Evolutionary conservation across 257 asterid genomes (phyloP).

Genomic region (Avicennia marina): DNA sequence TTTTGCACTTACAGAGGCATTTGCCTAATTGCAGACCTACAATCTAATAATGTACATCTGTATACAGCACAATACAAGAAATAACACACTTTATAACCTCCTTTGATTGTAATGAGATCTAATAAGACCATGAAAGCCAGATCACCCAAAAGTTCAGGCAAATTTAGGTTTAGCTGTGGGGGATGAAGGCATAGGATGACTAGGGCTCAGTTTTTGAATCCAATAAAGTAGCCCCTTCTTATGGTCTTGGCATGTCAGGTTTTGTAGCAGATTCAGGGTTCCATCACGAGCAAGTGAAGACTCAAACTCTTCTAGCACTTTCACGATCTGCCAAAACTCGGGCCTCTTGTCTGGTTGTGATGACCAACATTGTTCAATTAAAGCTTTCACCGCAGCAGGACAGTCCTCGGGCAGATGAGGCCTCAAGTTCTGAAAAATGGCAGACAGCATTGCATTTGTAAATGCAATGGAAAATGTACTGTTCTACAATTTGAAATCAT

Average conservation of each 20-base stretch:
- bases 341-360: conserved; percentile 81
- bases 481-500: not conserved
- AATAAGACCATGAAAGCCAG: conserved; percentile 29
- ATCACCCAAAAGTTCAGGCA: conserved; percentile 31
- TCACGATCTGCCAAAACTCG: conserved; percentile 86
- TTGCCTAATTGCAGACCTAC: conserved; percentile 19
- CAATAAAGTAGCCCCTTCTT: conserved; percentile 62
- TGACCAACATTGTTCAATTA: conserved; percentile 88
- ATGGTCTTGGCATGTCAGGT: conserved; percentile 38
- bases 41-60: conserved; percentile 24
- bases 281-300: conserved; percentile 53
- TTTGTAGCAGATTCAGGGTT: conserved; percentile 48
- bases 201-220: conserved; percentile 61
- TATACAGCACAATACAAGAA: conserved; percentile 11
- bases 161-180: conserved; percentile 50
- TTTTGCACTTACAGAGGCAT: conserved; percentile 13
- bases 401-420: conserved; percentile 63
- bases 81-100: conserved; percentile 7
- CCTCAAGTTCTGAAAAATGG: conserved; percentile 55
- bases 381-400: conserved; percentile 68
- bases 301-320: conserved; percentile 73
- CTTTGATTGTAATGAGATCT: conserved; percentile 34
- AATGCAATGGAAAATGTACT: not conserved
- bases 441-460: conserved; percentile 1
- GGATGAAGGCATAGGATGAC: conserved; percentile 29